These are phyloP conservation scores for Hanseniaspora lachancei DNA, from an alignment of 805 yeast species.

Conservation along the genomic window DNA sequence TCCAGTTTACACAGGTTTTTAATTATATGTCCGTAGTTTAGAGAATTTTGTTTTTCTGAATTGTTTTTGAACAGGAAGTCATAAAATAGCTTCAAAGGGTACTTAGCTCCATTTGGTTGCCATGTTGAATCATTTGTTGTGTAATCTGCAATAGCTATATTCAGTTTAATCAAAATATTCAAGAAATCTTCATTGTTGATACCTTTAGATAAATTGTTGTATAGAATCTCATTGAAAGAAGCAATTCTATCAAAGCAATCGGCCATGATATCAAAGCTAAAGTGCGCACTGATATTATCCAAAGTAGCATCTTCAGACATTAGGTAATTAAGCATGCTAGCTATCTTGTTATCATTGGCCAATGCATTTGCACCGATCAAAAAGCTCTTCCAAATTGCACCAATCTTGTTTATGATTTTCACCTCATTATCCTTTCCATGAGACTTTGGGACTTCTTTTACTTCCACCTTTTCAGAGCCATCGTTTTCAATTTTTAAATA, in stretches of 20 bases:
- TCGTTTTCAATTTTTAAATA: conserved; percentile 3
- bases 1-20: conserved; percentile 75
- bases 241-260: conserved; percentile 38
- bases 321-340: conserved; percentile 17
- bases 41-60: conserved; percentile 59
- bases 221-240: conserved; percentile 43
- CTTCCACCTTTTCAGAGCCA: background rate
- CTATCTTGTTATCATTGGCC: background rate
- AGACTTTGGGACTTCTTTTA: background rate
- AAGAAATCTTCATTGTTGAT: conserved; percentile 81
- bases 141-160: conserved; percentile 63
- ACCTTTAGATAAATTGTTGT: conserved; percentile 52
- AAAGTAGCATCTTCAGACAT: conserved; percentile 48
- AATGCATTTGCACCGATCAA: conserved; percentile 2
- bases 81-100: conserved; percentile 59
- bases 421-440: background rate
- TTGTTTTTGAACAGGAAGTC: conserved; percentile 77
- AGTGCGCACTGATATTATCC: conserved; percentile 30
- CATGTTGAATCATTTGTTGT: conserved; percentile 41
- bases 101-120: conserved; percentile 66
- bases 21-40: conserved; percentile 74
- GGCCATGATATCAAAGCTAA: conserved; percentile 32
- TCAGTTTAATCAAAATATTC: conserved; percentile 67
- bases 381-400: conserved; percentile 6
- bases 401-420: conserved; percentile 4